Evolutionary conservation across 805 yeast genomes (phyloP).

Genomic region (Ogataea pignaliae): DNA sequence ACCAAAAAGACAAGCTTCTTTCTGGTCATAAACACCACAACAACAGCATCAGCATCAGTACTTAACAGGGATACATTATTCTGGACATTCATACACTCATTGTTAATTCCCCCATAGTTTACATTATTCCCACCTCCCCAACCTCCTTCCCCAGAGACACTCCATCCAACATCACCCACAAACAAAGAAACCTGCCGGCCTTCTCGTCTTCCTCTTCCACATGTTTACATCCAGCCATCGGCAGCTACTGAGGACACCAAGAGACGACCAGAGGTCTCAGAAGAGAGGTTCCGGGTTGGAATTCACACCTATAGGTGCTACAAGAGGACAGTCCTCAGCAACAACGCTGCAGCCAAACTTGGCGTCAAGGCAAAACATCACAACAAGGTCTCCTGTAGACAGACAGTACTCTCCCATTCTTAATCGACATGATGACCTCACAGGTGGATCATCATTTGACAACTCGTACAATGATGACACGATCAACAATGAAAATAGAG

Average conservation of each 20-base stretch:
- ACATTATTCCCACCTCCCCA: too few relatives aligned
- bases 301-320: slow-evolving; percentile 40
- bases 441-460: slow-evolving; percentile 21
- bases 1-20: too few relatives aligned
- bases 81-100: too few relatives aligned
- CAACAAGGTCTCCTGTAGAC: slow-evolving; percentile 12
- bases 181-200: too few relatives aligned
- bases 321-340: slow-evolving; percentile 4
- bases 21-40: too few relatives aligned
- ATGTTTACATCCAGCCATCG: slow-evolving; percentile 27
- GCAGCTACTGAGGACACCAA: slow-evolving; percentile 29
- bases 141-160: too few relatives aligned
- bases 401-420: slow-evolving; percentile 3
- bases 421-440: slow-evolving; percentile 1
- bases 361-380: slow-evolving; percentile 13
- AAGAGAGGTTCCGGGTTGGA: slow-evolving; percentile 26
- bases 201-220: background rate
- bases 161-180: too few relatives aligned
- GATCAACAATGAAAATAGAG: slow-evolving; percentile 10
- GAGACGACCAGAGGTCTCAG: slow-evolving; percentile 12
- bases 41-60: too few relatives aligned
- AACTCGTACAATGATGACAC: slow-evolving; percentile 19
- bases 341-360: slow-evolving; percentile 14
- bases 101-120: too few relatives aligned
- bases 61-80: too few relatives aligned